A percentile compares a stretch with the other conserved stretches of the same genome.
Conservation (phyloP, 2,329 filamentous ascomycete species). For the Fusarium vanettenii region DNA sequence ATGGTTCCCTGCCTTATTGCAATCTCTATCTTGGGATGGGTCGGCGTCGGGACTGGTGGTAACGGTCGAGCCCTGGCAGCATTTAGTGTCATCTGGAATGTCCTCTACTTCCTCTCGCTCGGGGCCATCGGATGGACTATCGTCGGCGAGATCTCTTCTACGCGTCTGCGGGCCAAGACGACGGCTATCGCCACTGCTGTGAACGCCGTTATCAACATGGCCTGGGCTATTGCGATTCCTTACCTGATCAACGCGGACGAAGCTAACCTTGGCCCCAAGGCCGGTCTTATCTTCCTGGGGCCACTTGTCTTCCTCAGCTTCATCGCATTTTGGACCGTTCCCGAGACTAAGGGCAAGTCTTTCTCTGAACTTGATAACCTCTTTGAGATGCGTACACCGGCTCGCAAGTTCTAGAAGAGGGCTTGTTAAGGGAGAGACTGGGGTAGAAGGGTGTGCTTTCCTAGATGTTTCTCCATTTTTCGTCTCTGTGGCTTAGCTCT, state of each 20-base stretch:
- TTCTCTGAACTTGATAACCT: not conserved
- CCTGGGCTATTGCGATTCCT: conserved; percentile 5
- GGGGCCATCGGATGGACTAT: conserved; percentile 1
- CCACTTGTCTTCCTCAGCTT: not conserved
- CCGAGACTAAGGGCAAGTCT: not conserved
- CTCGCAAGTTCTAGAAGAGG: too few relatives aligned
- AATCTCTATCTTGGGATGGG: not conserved
- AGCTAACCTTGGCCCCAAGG: not conserved
- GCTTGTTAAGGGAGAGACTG: too few relatives aligned
- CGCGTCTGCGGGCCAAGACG: conserved; percentile 11
- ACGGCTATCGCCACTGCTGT: conserved; percentile 4
- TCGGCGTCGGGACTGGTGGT: not conserved
- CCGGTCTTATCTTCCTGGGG: not conserved
- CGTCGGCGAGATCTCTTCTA: conserved; percentile 1
- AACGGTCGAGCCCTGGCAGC: not conserved
- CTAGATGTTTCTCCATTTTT: too few relatives aligned
- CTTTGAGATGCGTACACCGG: not conserved
- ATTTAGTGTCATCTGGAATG: not conserved
- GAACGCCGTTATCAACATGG: conserved; percentile 5
- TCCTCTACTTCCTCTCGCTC: not conserved
- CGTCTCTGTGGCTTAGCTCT: too few relatives aligned
- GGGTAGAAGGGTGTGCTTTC: too few relatives aligned
- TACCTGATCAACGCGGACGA: conserved; percentile 1
- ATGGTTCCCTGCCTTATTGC: not conserved
- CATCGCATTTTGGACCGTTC: not conserved